Evolutionary conservation across 208 protist species (phyloP).

Genomic region (Wallacemonas sp.): DNA sequence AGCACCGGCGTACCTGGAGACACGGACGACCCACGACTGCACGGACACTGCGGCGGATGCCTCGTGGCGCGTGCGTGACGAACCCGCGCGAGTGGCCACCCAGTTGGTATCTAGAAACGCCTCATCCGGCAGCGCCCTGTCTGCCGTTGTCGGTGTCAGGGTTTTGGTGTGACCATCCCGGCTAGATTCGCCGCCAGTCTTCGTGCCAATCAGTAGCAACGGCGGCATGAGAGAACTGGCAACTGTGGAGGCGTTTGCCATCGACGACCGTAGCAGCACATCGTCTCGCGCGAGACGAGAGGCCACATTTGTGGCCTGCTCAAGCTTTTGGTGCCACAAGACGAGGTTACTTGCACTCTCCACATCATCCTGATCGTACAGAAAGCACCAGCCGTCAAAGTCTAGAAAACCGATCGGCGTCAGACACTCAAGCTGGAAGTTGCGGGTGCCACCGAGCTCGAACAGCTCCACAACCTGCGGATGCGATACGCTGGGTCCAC

Average conservation of each 20-base stretch:
- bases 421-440: constrained; percentile 40
- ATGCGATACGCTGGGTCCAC: neutral
- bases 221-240: constrained; percentile 11
- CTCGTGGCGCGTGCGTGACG: neutral
- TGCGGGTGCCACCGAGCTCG: constrained; percentile 71
- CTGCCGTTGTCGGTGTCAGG: neutral
- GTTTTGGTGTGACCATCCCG: neutral
- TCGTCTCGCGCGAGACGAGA: neutral
- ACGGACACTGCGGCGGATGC: neutral
- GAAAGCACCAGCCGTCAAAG: constrained; percentile 77
- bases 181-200: constrained; percentile 20
- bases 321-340: constrained; percentile 49
- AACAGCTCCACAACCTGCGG: constrained; percentile 62
- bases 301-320: neutral
- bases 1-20: neutral
- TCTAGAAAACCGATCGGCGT: constrained; percentile 41
- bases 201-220: constrained; percentile 44
- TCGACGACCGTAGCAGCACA: neutral
- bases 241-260: too few relatives aligned
- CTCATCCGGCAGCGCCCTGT: constrained; percentile 21
- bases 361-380: constrained; percentile 64
- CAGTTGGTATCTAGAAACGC: constrained; percentile 26
- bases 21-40: too few relatives aligned
- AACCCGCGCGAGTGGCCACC: neutral
- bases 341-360: constrained; percentile 51